These are phyloP conservation scores for Arthrobotrys entomopaga DNA, from an alignment of 2,329 filamentous ascomycete genomes.

Conservation along the genomic window DNA sequence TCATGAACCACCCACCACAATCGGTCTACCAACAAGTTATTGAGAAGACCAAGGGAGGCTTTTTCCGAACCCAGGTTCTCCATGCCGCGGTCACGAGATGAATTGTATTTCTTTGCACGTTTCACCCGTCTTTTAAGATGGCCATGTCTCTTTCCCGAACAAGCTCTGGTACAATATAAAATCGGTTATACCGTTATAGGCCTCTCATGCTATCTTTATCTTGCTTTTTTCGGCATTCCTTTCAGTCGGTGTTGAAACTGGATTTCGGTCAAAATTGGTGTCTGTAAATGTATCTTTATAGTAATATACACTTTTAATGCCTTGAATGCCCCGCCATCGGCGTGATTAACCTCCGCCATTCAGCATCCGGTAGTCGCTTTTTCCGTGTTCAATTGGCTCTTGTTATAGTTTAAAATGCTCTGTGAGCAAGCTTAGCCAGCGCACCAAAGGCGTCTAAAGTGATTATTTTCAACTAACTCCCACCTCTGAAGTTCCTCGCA, in stretches of 20 bases:
- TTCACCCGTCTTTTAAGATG: neutral
- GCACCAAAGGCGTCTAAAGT: no score
- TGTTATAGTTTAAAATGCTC: no score
- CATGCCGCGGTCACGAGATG: constrained; percentile 63
- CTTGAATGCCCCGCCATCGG: neutral
- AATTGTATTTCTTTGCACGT: constrained; percentile 2
- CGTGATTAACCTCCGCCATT: no score
- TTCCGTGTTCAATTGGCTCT: no score
- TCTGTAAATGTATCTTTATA: constrained; percentile 26
- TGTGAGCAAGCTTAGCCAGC: no score
- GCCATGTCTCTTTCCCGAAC: neutral
- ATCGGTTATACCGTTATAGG: no score
- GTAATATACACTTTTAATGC: constrained; percentile 2
- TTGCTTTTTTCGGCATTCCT: neutral
- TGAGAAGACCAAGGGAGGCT: constrained; percentile 97
- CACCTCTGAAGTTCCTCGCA: no score
- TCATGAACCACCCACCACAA: constrained; percentile 99
- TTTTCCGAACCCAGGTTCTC: constrained; percentile 97
- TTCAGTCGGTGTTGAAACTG: constrained; percentile 17
- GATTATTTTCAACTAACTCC: no score
- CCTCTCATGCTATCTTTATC: neutral
- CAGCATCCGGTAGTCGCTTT: no score
- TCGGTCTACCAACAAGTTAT: constrained; percentile 99
- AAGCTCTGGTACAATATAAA: constrained; percentile 15
- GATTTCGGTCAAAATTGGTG: constrained; percentile 21